phyloP scores from a whole-genome alignment of 1,284 basidiomycete genomes.

The Melampsora larici-populina region DNA sequence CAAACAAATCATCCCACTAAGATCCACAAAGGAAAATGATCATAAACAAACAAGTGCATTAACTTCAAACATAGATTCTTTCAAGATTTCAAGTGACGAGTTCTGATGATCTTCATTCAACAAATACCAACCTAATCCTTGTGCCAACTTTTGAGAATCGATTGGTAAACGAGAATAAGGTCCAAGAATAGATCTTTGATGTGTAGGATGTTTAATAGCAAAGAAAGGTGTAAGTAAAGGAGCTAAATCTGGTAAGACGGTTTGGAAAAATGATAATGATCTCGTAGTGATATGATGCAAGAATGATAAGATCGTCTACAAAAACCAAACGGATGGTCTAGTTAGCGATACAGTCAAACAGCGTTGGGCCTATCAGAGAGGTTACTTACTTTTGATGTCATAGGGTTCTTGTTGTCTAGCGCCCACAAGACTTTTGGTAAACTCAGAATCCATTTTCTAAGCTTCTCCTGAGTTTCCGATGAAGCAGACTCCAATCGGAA shows the following conservation, averaged over 20 bases:
- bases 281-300: constrained; percentile 19
- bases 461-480: constrained; percentile 15
- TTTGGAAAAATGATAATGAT: constrained; percentile 25
- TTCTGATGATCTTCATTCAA: background rate
- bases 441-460: constrained; percentile 31
- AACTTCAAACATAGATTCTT: background rate
- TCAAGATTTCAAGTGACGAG: background rate
- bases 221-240: constrained; percentile 27
- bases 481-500: constrained; percentile 17
- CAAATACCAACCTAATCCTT: constrained; percentile 34
- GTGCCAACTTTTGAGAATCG: constrained; percentile 3
- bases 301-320: constrained; percentile 27
- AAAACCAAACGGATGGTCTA: background rate
- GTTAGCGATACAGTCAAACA: background rate
- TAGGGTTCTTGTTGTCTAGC: constrained; percentile 22
- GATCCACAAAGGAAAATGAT: background rate
- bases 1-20: too few relatives aligned
- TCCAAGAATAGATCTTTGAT: constrained; percentile 6
- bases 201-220: constrained; percentile 10
- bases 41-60: background rate
- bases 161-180: constrained; percentile 26
- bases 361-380: background rate
- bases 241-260: background rate
- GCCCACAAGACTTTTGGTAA: constrained; percentile 38
- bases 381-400: constrained; percentile 18